These are phyloP conservation scores for Fusarium fujikuroi DNA, from an alignment of 2,329 filamentous ascomycete genomes.

Conservation along the genomic window DNA sequence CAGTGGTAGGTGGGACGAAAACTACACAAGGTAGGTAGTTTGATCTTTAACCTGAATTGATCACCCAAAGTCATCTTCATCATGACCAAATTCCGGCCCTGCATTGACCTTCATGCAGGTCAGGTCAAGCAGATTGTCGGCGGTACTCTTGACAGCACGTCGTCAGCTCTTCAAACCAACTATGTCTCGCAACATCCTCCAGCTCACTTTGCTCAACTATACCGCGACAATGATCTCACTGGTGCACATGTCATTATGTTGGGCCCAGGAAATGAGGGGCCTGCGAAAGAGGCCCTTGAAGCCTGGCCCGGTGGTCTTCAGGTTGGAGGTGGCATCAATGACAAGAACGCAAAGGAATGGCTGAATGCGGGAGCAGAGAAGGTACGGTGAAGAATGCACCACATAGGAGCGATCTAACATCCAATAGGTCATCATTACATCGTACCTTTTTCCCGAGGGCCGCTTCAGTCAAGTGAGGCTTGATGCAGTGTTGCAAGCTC, in stretches of 20 bases:
- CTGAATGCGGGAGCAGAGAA: constrained; percentile 88
- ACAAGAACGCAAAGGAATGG: constrained; percentile 86
- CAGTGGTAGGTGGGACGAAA: constrained; percentile 5
- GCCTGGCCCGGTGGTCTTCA: constrained; percentile 87
- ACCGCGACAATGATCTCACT: constrained; percentile 76
- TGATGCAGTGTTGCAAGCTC: constrained; percentile 75
- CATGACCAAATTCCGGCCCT: constrained; percentile 96
- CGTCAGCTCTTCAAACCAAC: constrained; percentile 83
- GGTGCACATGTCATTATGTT: constrained; percentile 98
- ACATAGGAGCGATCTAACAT: constrained; percentile 13
- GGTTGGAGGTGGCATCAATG: constrained; percentile 92
- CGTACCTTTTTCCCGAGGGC: constrained; percentile 88
- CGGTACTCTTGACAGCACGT: constrained; percentile 81
- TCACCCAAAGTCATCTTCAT: constrained; percentile 15
- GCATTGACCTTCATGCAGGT: constrained; percentile 97
- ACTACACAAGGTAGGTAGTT: background rate
- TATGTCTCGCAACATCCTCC: constrained; percentile 88
- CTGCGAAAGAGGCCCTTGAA: constrained; percentile 78
- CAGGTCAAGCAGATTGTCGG: constrained; percentile 99
- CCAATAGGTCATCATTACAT: constrained; percentile 92
- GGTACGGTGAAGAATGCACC: constrained; percentile 60
- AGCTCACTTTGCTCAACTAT: constrained; percentile 82
- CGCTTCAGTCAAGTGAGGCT: constrained; percentile 83
- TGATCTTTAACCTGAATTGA: constrained; percentile 2
- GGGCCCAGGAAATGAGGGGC: constrained; percentile 84